These are phyloP conservation scores for Barnettozyma siamensis DNA, from an alignment of 805 yeast genomes.

Conservation along the genomic window DNA sequence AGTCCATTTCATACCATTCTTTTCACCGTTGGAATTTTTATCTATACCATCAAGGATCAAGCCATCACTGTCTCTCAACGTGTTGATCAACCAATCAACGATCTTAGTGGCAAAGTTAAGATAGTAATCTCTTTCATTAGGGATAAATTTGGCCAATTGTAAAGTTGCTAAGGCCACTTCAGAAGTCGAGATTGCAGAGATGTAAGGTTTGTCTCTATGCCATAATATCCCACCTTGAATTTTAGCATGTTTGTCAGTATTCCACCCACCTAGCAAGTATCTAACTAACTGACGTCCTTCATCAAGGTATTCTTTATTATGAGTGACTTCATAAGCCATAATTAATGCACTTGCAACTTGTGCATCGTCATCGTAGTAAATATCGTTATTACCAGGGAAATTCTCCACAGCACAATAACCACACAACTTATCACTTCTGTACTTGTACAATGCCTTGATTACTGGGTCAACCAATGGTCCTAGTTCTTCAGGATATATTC, in stretches of 20 bases:
- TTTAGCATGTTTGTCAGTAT: conserved; percentile 23
- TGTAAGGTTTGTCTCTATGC: conserved; percentile 56
- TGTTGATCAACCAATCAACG: conserved; percentile 49
- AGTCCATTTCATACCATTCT: conserved; percentile 53
- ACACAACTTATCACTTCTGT: conserved; percentile 42
- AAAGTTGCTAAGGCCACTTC: conserved; percentile 61
- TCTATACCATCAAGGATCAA: conserved; percentile 57
- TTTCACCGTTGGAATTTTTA: conserved; percentile 31
- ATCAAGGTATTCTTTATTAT: conserved; percentile 45
- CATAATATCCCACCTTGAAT: conserved; percentile 57
- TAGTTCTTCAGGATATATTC: conserved; percentile 41
- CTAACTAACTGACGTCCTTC: conserved; percentile 52
- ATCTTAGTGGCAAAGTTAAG: conserved; percentile 55
- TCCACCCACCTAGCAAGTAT: conserved; percentile 63
- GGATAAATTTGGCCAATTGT: conserved; percentile 47
- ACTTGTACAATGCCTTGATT: conserved; percentile 42
- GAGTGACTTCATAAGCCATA: conserved; percentile 64
- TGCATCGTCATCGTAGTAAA: conserved; percentile 72
- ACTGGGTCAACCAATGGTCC: conserved; percentile 50
- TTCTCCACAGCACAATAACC: conserved; percentile 66
- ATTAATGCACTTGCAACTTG: conserved; percentile 62
- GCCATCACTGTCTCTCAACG: conserved; percentile 50
- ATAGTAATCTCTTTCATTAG: conserved; percentile 41
- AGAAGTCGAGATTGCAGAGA: conserved; percentile 63
- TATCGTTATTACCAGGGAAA: conserved; percentile 52